phyloP scores from a whole-genome alignment of 2,329 filamentous ascomycete genomes.

The Apiospora malaysiana region DNA sequence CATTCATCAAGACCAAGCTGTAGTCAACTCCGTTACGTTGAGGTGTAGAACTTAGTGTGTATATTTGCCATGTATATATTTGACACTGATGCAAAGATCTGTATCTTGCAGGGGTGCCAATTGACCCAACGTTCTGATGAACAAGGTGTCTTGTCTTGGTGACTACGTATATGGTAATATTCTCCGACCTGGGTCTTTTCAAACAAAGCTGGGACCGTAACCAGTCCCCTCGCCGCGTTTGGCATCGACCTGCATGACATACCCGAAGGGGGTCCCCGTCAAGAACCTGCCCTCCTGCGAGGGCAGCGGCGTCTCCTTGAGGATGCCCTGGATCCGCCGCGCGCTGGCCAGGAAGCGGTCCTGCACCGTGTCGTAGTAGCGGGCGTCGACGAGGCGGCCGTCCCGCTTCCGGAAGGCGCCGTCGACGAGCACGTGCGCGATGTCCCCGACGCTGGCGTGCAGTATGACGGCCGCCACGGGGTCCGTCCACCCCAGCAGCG shows the following conservation, averaged over 20 bases:
- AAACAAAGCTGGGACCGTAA: background rate
- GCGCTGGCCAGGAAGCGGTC: background rate
- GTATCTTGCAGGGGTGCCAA: too few relatives aligned
- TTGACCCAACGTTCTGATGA: too few relatives aligned
- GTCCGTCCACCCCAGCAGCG: conserved; percentile 59
- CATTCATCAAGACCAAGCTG: conserved; percentile 19
- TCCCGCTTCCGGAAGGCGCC: conserved; percentile 55
- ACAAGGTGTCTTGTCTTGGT: too few relatives aligned
- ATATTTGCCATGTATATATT: background rate
- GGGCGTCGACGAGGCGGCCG: conserved; percentile 31
- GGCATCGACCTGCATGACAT: background rate
- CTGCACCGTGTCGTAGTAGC: background rate
- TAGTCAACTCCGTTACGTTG: background rate
- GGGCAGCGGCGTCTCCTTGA: background rate
- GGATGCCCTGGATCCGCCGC: background rate
- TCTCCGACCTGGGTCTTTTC: too few relatives aligned
- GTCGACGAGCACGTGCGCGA: conserved; percentile 56
- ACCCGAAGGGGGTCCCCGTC: background rate
- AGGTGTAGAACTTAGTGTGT: background rate
- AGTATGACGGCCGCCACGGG: conserved; percentile 62
- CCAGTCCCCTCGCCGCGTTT: background rate
- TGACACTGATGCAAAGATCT: background rate
- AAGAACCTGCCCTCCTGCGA: background rate
- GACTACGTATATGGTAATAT: too few relatives aligned
- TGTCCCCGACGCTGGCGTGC: conserved; percentile 58